These are phyloP conservation scores for Fusarium falciforme DNA, from an alignment of 2,329 filamentous ascomycete species.

Conservation along the genomic window DNA sequence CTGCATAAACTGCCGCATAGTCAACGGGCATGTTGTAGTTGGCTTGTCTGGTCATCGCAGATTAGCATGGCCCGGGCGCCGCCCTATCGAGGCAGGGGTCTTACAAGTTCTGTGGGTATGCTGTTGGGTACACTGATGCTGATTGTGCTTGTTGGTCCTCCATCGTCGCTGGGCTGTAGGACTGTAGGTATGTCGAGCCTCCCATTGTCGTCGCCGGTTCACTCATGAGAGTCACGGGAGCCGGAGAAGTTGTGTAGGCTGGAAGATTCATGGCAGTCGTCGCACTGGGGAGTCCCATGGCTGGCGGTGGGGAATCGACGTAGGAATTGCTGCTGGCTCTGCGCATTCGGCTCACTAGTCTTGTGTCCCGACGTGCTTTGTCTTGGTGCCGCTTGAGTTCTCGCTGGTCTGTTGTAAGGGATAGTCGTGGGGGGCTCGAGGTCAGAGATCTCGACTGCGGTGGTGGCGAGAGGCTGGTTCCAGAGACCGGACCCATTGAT, in stretches of 20 bases:
- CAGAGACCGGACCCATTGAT: conserved; percentile 59
- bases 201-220: conserved; percentile 60
- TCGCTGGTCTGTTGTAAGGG: conserved; percentile 69
- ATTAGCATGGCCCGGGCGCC: conserved; percentile 47
- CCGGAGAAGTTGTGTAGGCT: conserved; percentile 63
- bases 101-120: conserved; percentile 53
- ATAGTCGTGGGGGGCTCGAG: conserved; percentile 66
- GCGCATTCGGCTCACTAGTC: conserved; percentile 62
- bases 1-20: conserved; percentile 53
- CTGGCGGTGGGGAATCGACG: conserved; percentile 51
- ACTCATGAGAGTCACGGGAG: conserved; percentile 63
- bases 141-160: conserved; percentile 55
- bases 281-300: conserved; percentile 52
- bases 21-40: conserved; percentile 59
- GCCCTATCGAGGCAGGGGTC: conserved; percentile 36
- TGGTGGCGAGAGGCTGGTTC: conserved; percentile 64
- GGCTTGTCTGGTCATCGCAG: conserved; percentile 42
- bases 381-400: conserved; percentile 72
- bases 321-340: conserved; percentile 62
- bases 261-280: conserved; percentile 57
- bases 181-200: conserved; percentile 58
- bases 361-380: conserved; percentile 68
- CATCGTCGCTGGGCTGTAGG: conserved; percentile 62
- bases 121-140: conserved; percentile 48
- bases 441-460: conserved; percentile 64